Evolutionary conservation across 2,329 filamentous ascomycete genomes (phyloP).

Genomic region (Metarhizium brunneum): DNA sequence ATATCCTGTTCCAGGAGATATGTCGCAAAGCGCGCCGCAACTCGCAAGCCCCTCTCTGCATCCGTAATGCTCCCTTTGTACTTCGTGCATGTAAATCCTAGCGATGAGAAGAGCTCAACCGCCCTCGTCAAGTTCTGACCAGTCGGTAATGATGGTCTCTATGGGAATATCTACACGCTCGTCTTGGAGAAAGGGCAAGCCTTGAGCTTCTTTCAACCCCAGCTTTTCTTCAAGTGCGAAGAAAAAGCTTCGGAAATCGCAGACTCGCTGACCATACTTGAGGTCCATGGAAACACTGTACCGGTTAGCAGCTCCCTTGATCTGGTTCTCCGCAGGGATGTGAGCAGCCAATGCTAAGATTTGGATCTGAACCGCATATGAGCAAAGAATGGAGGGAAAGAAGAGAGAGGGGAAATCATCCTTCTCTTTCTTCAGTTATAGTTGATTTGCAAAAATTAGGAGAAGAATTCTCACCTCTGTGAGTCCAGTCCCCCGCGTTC

Average conservation of each 20-base stretch:
- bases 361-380: neutral
- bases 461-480: neutral
- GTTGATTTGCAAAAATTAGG: neutral
- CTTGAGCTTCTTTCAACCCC: neutral
- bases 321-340: neutral
- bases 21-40: neutral
- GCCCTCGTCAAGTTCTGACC: neutral
- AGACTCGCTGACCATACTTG: neutral
- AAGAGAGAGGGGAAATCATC: neutral
- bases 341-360: neutral
- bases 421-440: neutral
- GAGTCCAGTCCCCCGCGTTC: neutral
- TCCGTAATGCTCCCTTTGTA: neutral
- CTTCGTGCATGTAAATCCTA: neutral
- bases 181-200: neutral
- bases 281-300: neutral
- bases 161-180: neutral
- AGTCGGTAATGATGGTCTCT: neutral
- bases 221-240: neutral
- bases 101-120: constrained; percentile 1
- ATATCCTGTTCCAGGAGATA: neutral
- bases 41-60: neutral
- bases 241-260: constrained; percentile 4
- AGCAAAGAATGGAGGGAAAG: neutral
- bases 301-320: neutral